phyloP scores from a whole-genome alignment of 345 rosid genomes.

The Salix koriyanagi region DNA sequence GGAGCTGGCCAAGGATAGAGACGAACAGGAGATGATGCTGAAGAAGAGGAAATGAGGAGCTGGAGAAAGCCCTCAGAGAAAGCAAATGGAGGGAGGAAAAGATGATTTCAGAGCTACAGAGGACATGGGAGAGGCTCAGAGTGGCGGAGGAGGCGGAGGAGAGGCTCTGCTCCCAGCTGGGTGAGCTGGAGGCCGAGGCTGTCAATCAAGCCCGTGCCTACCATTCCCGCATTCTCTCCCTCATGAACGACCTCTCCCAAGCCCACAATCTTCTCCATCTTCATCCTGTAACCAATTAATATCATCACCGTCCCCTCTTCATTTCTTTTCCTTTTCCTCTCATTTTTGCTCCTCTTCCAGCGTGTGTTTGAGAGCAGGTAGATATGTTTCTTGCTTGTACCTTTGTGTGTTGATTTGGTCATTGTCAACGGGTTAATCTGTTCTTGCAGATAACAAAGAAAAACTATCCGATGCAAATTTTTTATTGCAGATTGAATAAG shows the following conservation, averaged over 20 bases:
- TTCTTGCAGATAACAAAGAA: too few species aligned
- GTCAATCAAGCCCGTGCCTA: constrained; percentile 62
- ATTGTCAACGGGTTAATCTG: too few species aligned
- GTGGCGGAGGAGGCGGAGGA: constrained; percentile 87
- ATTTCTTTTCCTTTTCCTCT: background rate
- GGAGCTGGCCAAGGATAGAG: constrained; percentile 11
- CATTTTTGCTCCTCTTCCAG: background rate
- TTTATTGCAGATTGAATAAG: too few species aligned
- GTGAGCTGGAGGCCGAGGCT: constrained; percentile 85
- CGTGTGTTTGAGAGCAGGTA: background rate
- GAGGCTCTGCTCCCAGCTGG: constrained; percentile 74
- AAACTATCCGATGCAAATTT: too few species aligned
- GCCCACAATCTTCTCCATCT: constrained; percentile 20
- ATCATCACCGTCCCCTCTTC: background rate
- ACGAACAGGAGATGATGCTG: constrained; percentile 21
- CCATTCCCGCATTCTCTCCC: constrained; percentile 55
- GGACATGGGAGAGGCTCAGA: constrained; percentile 45
- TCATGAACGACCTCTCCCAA: constrained; percentile 57
- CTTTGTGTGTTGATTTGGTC: background rate
- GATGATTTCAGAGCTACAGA: constrained; percentile 51
- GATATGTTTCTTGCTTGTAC: background rate
- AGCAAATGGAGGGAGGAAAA: constrained; percentile 49
- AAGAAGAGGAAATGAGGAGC: constrained; percentile 57
- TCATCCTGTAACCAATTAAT: background rate
- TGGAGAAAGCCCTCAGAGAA: constrained; percentile 45